Percentiles rank a stretch among this genome's conserved stretches.
Conservation (phyloP, 148 eudicot species). For the Drosera capensis region DNA sequence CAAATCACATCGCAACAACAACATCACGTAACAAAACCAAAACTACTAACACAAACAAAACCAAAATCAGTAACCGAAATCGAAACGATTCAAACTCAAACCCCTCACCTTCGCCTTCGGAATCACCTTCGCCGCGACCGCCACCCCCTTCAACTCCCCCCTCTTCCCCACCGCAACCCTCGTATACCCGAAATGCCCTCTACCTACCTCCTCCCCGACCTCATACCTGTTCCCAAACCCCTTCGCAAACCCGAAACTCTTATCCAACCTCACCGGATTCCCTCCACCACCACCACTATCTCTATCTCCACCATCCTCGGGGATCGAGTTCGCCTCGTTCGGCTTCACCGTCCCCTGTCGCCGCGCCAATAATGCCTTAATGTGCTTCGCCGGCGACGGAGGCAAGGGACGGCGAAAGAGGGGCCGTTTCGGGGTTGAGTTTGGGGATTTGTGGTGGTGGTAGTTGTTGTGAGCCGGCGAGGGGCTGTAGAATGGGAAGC, state of each 20-base stretch:
- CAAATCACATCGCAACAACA: no score
- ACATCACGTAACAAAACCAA: no score
- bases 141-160: slow-evolving; percentile 61
- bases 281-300: slow-evolving; percentile 10
- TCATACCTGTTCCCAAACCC: slow-evolving; percentile 58
- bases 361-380: slow-evolving; percentile 44
- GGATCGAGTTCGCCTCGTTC: slow-evolving; percentile 27
- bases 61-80: no score
- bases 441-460: no score
- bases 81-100: no score
- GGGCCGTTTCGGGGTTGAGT: slow-evolving; percentile 50
- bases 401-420: slow-evolving; percentile 74
- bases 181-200: slow-evolving; percentile 97
- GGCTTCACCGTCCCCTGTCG: slow-evolving; percentile 67
- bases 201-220: slow-evolving; percentile 84
- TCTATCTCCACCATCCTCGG: slow-evolving; percentile 43
- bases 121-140: slow-evolving; percentile 81
- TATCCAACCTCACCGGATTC: slow-evolving; percentile 44
- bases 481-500: no score
- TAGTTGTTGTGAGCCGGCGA: no score
- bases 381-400: slow-evolving; percentile 90
- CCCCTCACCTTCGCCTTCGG: slow-evolving; percentile 88
- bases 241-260: slow-evolving; percentile 71
- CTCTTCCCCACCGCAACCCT: slow-evolving; percentile 58
- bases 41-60: no score